A percentile compares a stretch with the other conserved stretches of the same genome.
These are phyloP conservation scores for Phoenix dactylifera DNA, from an alignment of 176 grass and related monocot genomes.

Conservation along the genomic window DNA sequence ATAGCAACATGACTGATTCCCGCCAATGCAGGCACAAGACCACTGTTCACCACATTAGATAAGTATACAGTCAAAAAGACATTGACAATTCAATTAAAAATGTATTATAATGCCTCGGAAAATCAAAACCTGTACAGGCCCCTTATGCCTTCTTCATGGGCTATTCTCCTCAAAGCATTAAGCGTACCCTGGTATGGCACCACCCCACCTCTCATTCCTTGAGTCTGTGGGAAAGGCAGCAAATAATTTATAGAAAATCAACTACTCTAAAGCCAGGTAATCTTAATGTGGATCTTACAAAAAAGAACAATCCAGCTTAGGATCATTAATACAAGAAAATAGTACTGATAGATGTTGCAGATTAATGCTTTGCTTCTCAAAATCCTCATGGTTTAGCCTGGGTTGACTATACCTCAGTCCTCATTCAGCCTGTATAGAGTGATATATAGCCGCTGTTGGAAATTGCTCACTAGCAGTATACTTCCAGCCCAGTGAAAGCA, in stretches of 20 bases:
- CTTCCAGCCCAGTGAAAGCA: too few species aligned
- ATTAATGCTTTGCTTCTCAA: too few species aligned
- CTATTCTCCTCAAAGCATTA: constrained; percentile 68
- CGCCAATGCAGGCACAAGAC: constrained; percentile 82
- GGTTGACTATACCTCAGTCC: too few species aligned
- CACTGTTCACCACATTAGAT: constrained; percentile 32
- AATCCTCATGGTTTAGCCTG: too few species aligned
- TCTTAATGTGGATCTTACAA: too few species aligned
- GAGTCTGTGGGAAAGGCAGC: constrained; percentile 44
- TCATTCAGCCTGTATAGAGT: too few species aligned
- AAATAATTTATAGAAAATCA: constrained; percentile 2
- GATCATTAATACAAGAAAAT: too few species aligned
- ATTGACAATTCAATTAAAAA: neutral
- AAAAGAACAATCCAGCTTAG: too few species aligned
- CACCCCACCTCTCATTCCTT: constrained; percentile 49
- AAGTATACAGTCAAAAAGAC: neutral
- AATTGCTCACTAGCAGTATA: too few species aligned
- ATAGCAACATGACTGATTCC: constrained; percentile 97
- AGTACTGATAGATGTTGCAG: too few species aligned
- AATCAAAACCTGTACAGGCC: constrained; percentile 71
- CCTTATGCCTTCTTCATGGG: constrained; percentile 76
- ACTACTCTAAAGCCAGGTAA: neutral
- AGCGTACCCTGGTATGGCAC: constrained; percentile 71
- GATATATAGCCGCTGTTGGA: too few species aligned
- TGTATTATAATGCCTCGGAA: neutral